Evolutionary conservation across 768 basidiomycete genomes (phyloP), one percentile per base, ranked within the genome.

Genomic region (Cantharellus cinnabarinus): DNA sequence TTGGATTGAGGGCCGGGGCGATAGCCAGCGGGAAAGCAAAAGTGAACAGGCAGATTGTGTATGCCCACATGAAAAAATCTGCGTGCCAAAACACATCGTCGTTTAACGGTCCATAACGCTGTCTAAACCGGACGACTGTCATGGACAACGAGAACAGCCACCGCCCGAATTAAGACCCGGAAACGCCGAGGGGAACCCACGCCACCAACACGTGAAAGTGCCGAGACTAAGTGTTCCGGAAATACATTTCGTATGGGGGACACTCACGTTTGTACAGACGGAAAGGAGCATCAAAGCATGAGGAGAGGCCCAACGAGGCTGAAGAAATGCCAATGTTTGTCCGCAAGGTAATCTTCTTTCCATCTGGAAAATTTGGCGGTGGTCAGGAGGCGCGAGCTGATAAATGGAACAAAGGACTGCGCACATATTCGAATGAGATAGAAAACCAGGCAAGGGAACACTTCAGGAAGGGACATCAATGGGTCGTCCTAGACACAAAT

Each of bases 281-380:
- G 20, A 66, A 63, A 5, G 66, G 66, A 0, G 62, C 64, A 37
- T 67, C 66, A 41, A 67, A 65, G 41, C 64, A 65, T 7, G 42
- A 48, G n/a, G 59, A 62, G 0, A 65, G 40, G 4, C 66, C 66
- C 4, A 67, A 57, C 0, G 63, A 62, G 1, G 63, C 66, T 0
- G 54, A 56, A 2, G 61, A 62, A 39, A 66, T 63, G 3, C 66
- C 66, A 40, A 66, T 62, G 14, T 62, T 44, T n/a, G 14, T 38
- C 1, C 42, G n/a, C 10, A 42, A 52, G 3, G 52, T 15, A 3
- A 2, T n/a, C 4, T 35, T 38, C 41, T 57, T 20, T 41, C 37
- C 35, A 2, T n/a, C 3, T 35, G 2, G 35, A 29, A 41, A 29
- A 54, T 35, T 38, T 20, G 10, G 2, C 20, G 7, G 5, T 7